A percentile compares a stretch with the other conserved stretches of the same genome.
These are phyloP conservation scores for Saccharomyces hybrid DNA, from an alignment of 1,139 yeast genomes.

Conservation along the genomic window DNA sequence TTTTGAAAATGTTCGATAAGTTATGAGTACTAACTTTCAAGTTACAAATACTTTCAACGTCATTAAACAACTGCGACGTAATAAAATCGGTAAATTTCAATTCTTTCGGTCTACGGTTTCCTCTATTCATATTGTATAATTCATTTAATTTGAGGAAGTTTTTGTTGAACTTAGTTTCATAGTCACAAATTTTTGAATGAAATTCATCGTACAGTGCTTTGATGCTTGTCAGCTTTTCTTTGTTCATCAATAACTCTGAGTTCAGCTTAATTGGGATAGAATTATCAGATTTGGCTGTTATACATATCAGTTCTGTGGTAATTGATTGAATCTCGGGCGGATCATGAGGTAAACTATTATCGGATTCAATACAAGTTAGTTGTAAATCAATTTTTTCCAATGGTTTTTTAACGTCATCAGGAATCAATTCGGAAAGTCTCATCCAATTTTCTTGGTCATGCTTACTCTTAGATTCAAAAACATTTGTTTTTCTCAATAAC, in stretches of 20 bases:
- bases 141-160: conserved; percentile 12
- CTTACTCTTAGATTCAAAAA: conserved; percentile 19
- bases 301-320: conserved; percentile 20
- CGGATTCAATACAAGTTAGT: conserved; percentile 24
- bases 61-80: conserved; percentile 15
- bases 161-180: conserved; percentile 13
- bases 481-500: conserved; percentile 28
- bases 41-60: conserved; percentile 23
- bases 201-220: conserved; percentile 10
- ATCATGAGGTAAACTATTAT: conserved; percentile 16
- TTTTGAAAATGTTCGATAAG: conserved; percentile 20
- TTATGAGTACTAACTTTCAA: conserved; percentile 12
- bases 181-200: conserved; percentile 10
- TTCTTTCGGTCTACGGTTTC: conserved; percentile 10
- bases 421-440: conserved; percentile 20
- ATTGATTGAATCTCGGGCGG: conserved; percentile 24
- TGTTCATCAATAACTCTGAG: conserved; percentile 18
- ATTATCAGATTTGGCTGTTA: conserved; percentile 27
- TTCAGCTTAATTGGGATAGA: conserved; percentile 31
- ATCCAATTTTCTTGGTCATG: conserved; percentile 26
- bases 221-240: conserved; percentile 13
- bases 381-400: conserved; percentile 23
- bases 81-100: conserved; percentile 22
- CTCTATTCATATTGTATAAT: conserved; percentile 13
- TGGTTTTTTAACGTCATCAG: conserved; percentile 21